These are phyloP conservation scores for Lactifluus subvellereus DNA, from an alignment of 768 basidiomycete species.

Conservation along the genomic window DNA sequence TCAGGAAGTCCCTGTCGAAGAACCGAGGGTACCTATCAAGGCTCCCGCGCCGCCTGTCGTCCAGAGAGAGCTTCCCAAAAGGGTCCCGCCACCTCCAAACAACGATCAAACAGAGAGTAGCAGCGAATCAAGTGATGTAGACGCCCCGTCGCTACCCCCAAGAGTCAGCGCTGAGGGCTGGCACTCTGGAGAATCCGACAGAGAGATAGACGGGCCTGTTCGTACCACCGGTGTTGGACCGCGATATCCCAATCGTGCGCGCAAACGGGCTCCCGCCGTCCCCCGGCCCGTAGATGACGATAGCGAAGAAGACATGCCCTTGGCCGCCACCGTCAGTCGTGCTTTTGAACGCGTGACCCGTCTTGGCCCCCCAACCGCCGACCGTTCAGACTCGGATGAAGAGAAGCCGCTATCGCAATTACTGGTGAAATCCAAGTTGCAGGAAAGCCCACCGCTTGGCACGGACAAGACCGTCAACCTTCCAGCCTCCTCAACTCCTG, in stretches of 20 bases:
- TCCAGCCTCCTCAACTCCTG: conserved; percentile 11
- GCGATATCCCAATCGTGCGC: conserved; percentile 39
- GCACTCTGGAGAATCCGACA: conserved; percentile 55
- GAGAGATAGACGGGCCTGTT: conserved; percentile 47
- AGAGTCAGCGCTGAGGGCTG: conserved; percentile 19
- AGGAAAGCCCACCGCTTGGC: conserved; percentile 40
- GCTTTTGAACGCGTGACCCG: conserved; percentile 43
- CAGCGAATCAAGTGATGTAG: conserved; percentile 42
- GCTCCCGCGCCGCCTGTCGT: conserved; percentile 34
- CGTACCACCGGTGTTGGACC: conserved; percentile 56
- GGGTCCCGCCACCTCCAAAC: conserved; percentile 32
- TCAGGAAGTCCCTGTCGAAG: conserved; percentile 5
- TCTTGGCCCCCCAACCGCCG: conserved; percentile 27
- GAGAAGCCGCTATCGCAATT: conserved; percentile 65
- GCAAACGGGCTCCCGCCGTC: conserved; percentile 19
- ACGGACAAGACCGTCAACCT: conserved; percentile 32
- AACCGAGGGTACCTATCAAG: conserved; percentile 15
- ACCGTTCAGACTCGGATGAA: conserved; percentile 55
- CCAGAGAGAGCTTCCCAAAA: conserved; percentile 31
- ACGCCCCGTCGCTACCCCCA: neutral
- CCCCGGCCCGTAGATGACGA: conserved; percentile 34
- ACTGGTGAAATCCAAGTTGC: conserved; percentile 40
- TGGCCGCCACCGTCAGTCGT: conserved; percentile 56
- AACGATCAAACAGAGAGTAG: conserved; percentile 49
- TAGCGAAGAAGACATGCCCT: conserved; percentile 78